phyloP scores from a whole-genome alignment of 2,329 filamentous ascomycete species.

The Cercospora brassicicola region DNA sequence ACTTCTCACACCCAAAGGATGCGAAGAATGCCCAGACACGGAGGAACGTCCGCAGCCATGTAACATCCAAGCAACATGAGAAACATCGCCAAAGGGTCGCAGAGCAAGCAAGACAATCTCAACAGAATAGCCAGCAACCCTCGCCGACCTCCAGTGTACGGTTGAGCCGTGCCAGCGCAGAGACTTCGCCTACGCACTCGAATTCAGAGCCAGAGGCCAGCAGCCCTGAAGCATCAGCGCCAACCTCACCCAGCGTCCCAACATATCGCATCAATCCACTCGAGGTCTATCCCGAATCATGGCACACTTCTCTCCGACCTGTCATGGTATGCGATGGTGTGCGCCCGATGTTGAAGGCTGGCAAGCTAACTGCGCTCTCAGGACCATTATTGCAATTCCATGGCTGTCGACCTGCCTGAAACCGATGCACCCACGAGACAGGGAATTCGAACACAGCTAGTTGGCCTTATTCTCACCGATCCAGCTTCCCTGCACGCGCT shows the following conservation, averaged over 20 bases:
- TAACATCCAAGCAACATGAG: constrained; percentile 27
- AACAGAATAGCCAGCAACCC: constrained; percentile 14
- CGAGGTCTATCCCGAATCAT: constrained; percentile 42
- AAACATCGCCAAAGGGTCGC: constrained; percentile 24
- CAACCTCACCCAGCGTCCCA: constrained; percentile 18
- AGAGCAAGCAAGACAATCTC: constrained; percentile 24
- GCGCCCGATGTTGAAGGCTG: neutral
- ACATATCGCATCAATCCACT: constrained; percentile 30
- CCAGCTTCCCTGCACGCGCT: constrained; percentile 45
- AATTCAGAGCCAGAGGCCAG: constrained; percentile 25
- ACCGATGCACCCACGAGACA: constrained; percentile 41
- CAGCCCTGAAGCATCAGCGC: constrained; percentile 31
- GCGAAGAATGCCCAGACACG: constrained; percentile 36
- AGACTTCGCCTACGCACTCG: constrained; percentile 12
- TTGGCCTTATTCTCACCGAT: constrained; percentile 47
- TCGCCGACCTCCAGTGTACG: constrained; percentile 14
- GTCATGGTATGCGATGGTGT: constrained; percentile 30
- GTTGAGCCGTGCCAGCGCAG: constrained; percentile 18
- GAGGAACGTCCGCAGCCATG: constrained; percentile 41
- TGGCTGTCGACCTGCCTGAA: constrained; percentile 48
- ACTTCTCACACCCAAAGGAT: constrained; percentile 40
- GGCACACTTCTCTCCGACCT: constrained; percentile 40
- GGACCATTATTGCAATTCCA: constrained; percentile 37
- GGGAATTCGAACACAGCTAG: constrained; percentile 43
- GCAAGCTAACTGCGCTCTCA: constrained; percentile 19